These are phyloP conservation scores for Amanita exitialis DNA, from an alignment of 768 basidiomycete species.

Conservation along the genomic window DNA sequence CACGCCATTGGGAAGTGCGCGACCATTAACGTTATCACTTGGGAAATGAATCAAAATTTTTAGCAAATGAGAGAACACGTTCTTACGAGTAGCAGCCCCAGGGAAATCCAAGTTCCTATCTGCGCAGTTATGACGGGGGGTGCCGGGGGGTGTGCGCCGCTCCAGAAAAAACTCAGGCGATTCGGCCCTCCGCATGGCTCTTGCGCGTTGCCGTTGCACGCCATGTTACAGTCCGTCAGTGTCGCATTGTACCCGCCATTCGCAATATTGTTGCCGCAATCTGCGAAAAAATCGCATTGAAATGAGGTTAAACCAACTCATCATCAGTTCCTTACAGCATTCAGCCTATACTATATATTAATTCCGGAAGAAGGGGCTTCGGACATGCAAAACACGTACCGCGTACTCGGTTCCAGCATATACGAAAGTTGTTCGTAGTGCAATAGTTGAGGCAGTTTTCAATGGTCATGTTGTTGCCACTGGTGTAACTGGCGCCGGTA, in stretches of 20 bases:
- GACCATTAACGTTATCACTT: conserved; percentile 34
- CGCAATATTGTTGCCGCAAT: conserved; percentile 50
- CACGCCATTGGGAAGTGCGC: conserved; percentile 27
- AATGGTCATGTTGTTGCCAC: conserved; percentile 50
- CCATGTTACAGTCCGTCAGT: conserved; percentile 45
- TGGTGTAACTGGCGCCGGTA: conserved; percentile 31
- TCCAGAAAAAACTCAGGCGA: conserved; percentile 57
- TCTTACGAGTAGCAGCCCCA: conserved; percentile 70
- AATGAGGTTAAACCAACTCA: not conserved
- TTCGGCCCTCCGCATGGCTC: conserved; percentile 54
- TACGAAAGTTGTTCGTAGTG: conserved; percentile 33
- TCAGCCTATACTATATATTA: conserved; percentile 19
- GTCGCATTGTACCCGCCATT: conserved; percentile 35
- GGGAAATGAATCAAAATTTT: conserved; percentile 16
- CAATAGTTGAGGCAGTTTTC: conserved; percentile 40
- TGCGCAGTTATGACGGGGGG: conserved; percentile 38
- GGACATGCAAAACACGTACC: conserved; percentile 10
- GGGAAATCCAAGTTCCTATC: conserved; percentile 40
- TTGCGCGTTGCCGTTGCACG: conserved; percentile 46
- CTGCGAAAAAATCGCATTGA: conserved; percentile 21
- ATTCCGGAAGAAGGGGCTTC: not conserved
- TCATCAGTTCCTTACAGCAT: conserved; percentile 35
- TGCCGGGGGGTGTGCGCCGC: conserved; percentile 44
- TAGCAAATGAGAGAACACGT: conserved; percentile 9
- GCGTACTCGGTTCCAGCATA: conserved; percentile 64